phyloP scores from a whole-genome alignment of 2,329 filamentous ascomycete genomes.

The Reticulascus tulasneorum region DNA sequence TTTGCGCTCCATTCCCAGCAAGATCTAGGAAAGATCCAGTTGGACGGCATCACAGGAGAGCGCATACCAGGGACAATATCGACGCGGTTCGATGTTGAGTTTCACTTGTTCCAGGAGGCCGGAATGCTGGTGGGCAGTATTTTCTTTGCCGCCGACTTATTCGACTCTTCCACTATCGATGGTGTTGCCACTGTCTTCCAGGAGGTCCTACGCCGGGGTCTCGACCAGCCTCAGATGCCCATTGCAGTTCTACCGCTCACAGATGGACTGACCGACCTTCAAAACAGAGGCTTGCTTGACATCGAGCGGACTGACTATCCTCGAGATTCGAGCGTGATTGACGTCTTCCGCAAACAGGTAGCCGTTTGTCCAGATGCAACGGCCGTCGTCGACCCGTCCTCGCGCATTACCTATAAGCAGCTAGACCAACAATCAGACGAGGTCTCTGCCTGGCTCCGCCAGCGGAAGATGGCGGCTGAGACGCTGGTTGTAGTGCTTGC shows the following conservation, averaged over 20 bases:
- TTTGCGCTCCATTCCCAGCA: neutral
- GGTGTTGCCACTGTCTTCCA: too few relatives aligned
- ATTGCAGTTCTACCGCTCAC: too few relatives aligned
- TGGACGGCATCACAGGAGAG: neutral
- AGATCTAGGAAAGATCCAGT: neutral
- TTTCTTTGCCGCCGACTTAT: slow-evolving; percentile 18
- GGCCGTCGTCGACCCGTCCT: slow-evolving; percentile 15
- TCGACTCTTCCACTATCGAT: too few relatives aligned
- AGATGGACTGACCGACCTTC: too few relatives aligned
- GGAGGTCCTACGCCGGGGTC: too few relatives aligned
- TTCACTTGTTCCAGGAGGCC: slow-evolving; percentile 18
- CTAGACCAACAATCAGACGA: slow-evolving; percentile 15
- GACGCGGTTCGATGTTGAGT: slow-evolving; percentile 1
- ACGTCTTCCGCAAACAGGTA: slow-evolving; percentile 19
- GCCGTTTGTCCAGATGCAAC: slow-evolving; percentile 3
- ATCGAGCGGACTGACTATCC: slow-evolving; percentile 12
- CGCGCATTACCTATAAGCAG: slow-evolving; percentile 15
- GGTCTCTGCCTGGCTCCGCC: too few relatives aligned
- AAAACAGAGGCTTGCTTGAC: slow-evolving; percentile 12
- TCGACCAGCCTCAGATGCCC: slow-evolving; percentile 2
- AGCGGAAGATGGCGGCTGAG: too few relatives aligned
- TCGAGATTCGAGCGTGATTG: slow-evolving; percentile 15
- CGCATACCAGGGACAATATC: slow-evolving; percentile 1
- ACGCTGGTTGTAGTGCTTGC: slow-evolving; percentile 16
- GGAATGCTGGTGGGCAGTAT: slow-evolving; percentile 6